A percentile compares a stretch with the other conserved stretches of the same genome.
These are phyloP conservation scores for Phyllosticta citribraziliensis DNA, from an alignment of 2,329 filamentous ascomycete species.

Conservation along the genomic window DNA sequence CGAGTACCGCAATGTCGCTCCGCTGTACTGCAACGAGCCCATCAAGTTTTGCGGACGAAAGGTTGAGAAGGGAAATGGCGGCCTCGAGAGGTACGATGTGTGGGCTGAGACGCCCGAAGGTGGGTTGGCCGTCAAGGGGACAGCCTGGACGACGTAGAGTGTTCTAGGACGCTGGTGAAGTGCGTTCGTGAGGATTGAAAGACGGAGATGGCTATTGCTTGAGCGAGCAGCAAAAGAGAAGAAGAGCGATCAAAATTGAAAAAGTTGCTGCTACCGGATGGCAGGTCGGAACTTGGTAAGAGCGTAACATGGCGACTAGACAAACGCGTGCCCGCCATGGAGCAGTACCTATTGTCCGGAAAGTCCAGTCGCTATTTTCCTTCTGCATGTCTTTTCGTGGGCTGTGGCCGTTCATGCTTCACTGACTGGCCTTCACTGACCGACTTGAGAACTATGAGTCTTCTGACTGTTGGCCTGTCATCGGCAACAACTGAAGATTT, in stretches of 20 bases:
- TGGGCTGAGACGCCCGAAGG: slow-evolving; percentile 34
- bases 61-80: slow-evolving; percentile 20
- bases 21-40: slow-evolving; percentile 64
- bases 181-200: background rate
- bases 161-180: background rate
- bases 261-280: too few relatives aligned
- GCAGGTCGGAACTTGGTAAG: too few relatives aligned
- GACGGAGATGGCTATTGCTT: background rate
- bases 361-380: too few relatives aligned
- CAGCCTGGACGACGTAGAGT: slow-evolving; percentile 10
- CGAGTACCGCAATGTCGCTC: slow-evolving; percentile 72
- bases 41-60: slow-evolving; percentile 59
- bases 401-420: too few relatives aligned
- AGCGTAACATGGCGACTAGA: too few relatives aligned
- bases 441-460: too few relatives aligned
- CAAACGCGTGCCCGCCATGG: too few relatives aligned
- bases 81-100: slow-evolving; percentile 24
- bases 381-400: too few relatives aligned
- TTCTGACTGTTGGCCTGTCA: too few relatives aligned
- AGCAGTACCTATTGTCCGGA: too few relatives aligned
- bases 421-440: too few relatives aligned
- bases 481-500: too few relatives aligned
- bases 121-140: slow-evolving; percentile 36
- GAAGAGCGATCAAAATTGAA: background rate
- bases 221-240: background rate